phyloP scores from a whole-genome alignment of 805 yeast genomes.

The Candida hungchunana region DNA sequence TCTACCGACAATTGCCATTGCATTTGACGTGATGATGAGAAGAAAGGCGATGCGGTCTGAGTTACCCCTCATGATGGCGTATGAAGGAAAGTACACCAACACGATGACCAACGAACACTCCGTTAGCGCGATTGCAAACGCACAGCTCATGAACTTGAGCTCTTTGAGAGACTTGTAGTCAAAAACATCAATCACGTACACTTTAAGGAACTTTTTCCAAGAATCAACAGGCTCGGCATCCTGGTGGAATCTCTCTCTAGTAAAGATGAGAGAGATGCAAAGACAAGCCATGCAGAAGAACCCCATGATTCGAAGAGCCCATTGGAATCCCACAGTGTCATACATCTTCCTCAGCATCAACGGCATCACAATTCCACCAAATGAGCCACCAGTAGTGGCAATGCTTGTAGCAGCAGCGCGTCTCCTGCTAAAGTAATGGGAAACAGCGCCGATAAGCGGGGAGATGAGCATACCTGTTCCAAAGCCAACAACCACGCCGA shows the following conservation, averaged over 20 bases:
- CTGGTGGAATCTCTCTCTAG: conserved; percentile 31
- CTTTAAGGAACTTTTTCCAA: conserved; percentile 12
- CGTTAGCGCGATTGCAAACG: conserved; percentile 40
- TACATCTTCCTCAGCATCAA: conserved; percentile 40
- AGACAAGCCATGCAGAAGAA: conserved; percentile 33
- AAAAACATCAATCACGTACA: conserved; percentile 22
- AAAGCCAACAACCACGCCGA: conserved; percentile 42
- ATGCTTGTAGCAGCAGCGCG: conserved; percentile 44
- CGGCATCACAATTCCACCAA: conserved; percentile 49
- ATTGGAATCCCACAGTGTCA: conserved; percentile 42
- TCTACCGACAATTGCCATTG: conserved; percentile 40
- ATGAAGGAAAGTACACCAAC: conserved; percentile 48
- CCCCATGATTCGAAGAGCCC: conserved; percentile 49
- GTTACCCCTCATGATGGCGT: conserved; percentile 43
- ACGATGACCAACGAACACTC: conserved; percentile 44
- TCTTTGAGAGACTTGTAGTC: conserved; percentile 40
- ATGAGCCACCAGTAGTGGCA: conserved; percentile 46
- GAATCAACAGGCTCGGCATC: conserved; percentile 13
- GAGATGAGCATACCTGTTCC: conserved; percentile 43
- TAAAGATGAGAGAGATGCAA: conserved; percentile 24
- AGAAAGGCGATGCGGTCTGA: conserved; percentile 36
- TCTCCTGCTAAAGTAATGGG: conserved; percentile 41
- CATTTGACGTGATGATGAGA: conserved; percentile 41
- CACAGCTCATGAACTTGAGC: conserved; percentile 39
- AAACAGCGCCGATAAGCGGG: conserved; percentile 39